Percentiles rank a stretch among this genome's conserved stretches.
Evolutionary conservation across 495 filamentous ascomycete species (phyloP).

Genomic region (Pyrenopolyporus hunteri): DNA sequence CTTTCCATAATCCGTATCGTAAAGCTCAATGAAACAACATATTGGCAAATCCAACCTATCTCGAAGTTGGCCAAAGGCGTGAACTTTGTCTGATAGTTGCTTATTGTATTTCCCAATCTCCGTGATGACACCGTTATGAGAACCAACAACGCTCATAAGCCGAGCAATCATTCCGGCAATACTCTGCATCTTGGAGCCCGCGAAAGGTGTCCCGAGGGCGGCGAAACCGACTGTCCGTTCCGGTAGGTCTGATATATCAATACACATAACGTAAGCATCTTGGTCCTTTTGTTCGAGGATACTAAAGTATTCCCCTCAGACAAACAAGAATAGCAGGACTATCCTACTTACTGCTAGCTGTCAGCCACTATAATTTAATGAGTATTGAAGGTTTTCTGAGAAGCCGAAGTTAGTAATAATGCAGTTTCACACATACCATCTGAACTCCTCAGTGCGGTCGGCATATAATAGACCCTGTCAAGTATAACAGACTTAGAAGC

Average conservation of each 20-base stretch:
- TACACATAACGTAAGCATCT: no score
- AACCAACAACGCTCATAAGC: neutral
- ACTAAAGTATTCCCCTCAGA: no score
- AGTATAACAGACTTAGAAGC: neutral
- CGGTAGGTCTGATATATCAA: no score
- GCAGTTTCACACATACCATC: no score
- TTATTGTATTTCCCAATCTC: neutral
- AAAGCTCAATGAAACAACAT: neutral
- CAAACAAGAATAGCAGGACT: no score
- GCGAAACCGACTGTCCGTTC: neutral
- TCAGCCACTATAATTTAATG: no score
- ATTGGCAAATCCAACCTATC: neutral
- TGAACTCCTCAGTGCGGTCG: neutral
- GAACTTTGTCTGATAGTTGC: neutral
- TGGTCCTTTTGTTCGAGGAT: no score
- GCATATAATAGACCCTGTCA: slow-evolving; percentile 2
- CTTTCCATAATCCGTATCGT: neutral
- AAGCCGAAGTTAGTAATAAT: no score
- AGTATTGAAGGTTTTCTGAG: no score
- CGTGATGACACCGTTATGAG: neutral
- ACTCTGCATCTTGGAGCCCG: neutral
- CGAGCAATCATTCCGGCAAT: neutral
- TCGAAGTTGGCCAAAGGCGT: neutral
- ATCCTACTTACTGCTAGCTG: no score
- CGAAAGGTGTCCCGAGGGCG: neutral